These are phyloP conservation scores for Aphanoascus verrucosus DNA, from an alignment of 2,329 filamentous ascomycete species.

Conservation along the genomic window DNA sequence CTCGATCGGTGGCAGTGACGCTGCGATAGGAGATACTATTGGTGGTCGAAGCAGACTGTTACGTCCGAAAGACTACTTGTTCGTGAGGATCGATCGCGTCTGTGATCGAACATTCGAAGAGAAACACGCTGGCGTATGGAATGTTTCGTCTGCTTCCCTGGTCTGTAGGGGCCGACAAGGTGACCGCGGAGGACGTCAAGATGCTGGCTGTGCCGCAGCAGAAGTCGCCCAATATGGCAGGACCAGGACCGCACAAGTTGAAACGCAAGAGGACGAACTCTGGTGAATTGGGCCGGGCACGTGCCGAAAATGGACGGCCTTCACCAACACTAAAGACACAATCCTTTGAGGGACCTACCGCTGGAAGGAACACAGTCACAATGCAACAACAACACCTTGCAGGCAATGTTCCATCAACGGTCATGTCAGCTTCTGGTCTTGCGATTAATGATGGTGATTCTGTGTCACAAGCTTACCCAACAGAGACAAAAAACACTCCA, in stretches of 20 bases:
- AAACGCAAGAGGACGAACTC: constrained; percentile 51
- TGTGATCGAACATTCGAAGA: neutral
- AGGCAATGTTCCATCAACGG: neutral
- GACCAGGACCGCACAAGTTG: constrained; percentile 34
- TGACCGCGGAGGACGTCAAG: constrained; percentile 35
- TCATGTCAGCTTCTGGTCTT: neutral
- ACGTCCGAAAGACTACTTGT: neutral
- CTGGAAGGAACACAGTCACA: constrained; percentile 1
- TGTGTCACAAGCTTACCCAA: neutral
- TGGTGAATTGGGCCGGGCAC: constrained; percentile 28
- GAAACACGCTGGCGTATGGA: constrained; percentile 31
- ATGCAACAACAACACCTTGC: neutral
- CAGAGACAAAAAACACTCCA: neutral
- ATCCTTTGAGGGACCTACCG: neutral
- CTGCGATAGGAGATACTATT: neutral
- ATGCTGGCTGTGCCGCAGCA: constrained; percentile 32
- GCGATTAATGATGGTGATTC: neutral
- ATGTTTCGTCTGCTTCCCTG: constrained; percentile 42
- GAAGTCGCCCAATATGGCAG: constrained; percentile 23
- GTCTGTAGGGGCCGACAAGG: constrained; percentile 39
- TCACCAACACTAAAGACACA: constrained; percentile 2
- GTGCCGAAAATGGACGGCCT: neutral
- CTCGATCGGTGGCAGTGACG: constrained; percentile 1
- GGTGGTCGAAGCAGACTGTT: neutral
- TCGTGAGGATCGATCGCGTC: neutral